Base-by-base conservation (phyloP, 2,329 filamentous ascomycete species). In the Colletotrichum acutatum region DNA sequence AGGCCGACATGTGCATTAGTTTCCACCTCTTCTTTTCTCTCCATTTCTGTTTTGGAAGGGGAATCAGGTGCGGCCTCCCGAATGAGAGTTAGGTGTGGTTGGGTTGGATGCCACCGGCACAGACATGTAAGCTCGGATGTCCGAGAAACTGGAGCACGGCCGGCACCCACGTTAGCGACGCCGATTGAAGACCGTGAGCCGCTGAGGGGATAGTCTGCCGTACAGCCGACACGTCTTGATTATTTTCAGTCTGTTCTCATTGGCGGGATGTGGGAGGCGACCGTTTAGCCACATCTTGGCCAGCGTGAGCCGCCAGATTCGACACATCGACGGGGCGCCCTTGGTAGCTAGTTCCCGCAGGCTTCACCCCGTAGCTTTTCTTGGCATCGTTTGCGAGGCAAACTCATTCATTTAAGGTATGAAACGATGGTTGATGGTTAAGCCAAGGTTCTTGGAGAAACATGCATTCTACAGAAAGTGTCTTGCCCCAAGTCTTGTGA, bases 1-100 rank as follows among this genome's bases (percentile, higher is more conserved):
- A 71, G 60, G 8, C 71, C 71, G 71, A 73, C 56, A 59, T 26
- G 28, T 73, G 71, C 71, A 71, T 73, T 73, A 73, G 66, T 34
- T 66, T 58, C 56, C 69, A 58, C 64, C 69, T 30, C 28, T 42
- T 22, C 19, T 24, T 5, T 49, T 56, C 52, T 37, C 46, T 57
- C 52, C 26, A 46, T 4, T 28, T n/a, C 30, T 59, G 19, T 12
- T 14, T 22, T 3, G 1, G 16, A 12, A 34, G 9, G 3, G 19
- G 46, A 30, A 54, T 14, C 11, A 32, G 37, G 28, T 52, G 37
- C 24, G 19, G 14, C 9, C 11, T 32, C n/a, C 14, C 26, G 11
- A 22, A 9, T 6, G 8, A 65, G 22, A 49, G 34, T 14, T 49
- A 5, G 22, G 16, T n/a, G 30, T 56, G 62, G 52, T 30, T 65